Evolutionary conservation across 2,329 filamentous ascomycete species (phyloP), one percentile per base, ranked within the genome.

Genomic region (Cercospora zeae-maydis): DNA sequence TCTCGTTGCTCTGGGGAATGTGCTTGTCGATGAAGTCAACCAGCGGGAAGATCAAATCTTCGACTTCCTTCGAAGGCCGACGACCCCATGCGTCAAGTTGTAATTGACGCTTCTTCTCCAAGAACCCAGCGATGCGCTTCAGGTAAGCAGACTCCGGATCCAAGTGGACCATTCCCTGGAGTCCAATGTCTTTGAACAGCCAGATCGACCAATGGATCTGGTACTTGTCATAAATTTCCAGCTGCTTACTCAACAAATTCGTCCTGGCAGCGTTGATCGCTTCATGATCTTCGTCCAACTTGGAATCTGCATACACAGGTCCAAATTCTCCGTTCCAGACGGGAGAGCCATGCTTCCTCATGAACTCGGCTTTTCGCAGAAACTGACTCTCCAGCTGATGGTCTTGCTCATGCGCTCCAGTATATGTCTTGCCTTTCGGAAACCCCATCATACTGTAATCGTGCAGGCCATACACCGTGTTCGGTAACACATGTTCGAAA

Each of bases 21-120:
- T 72, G 67, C 37, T 67, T 63, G 39, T 74, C 69, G 24, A 75
- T 73, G 58, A 70, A 74, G 3, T 70, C 69, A n/a, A 72, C 70
- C 2, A 75, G 66, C 1, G 80, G 79, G 3, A 75, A 72, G 45
- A 78, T 70, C 1, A 79, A 77, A 14, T 78, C 75, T 55, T 83
- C 79, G 0, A 83, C 78, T 63, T 81, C 60, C 33, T 65, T 67
- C 16, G 60, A 68, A 1, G 71, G 77, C 37, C 75, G 73, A 47
- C 76, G 73, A 0, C 83, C 84, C 84, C 84, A 87, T 14, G 79
- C 80, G 69, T 87, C 84, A 1, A 86, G 75, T 24, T 82, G 81
- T 2, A 84, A 75, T 0, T 70, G 68, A 8, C 80, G 77, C 70
- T 87, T 87, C 76, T 86, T 87, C 53, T 80, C 78, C 0, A 86